A percentile compares a stretch with the other conserved stretches of the same genome.
These are phyloP conservation scores for Avena sativa DNA, from an alignment of 176 grass and related monocot species.

Conservation along the genomic window DNA sequence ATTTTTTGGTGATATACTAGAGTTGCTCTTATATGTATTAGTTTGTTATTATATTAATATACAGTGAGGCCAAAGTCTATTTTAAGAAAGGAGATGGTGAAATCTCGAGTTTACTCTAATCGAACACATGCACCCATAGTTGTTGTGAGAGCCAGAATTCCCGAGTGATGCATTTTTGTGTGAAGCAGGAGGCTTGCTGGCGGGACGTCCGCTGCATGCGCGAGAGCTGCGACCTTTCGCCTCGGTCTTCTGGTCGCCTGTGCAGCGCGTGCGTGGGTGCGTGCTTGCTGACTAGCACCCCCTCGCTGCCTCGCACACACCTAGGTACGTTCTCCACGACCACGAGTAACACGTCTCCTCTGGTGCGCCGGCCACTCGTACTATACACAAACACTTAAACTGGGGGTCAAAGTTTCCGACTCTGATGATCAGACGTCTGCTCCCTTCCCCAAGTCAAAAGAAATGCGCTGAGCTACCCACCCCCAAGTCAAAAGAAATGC, in stretches of 20 bases:
- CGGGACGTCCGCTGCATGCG: neutral
- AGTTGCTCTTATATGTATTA: no score
- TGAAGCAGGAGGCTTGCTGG: conserved; percentile 25
- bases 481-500: neutral
- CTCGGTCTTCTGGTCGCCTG: conserved; percentile 11
- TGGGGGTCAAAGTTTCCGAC: conserved; percentile 48
- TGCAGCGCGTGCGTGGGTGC: neutral
- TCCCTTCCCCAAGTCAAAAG: neutral
- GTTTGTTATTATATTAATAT: no score
- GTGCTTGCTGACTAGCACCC: conserved; percentile 14
- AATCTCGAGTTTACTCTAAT: no score
- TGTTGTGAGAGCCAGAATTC: no score
- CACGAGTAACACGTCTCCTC: neutral
- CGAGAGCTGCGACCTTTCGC: neutral
- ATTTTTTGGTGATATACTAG: no score
- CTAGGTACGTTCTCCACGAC: neutral
- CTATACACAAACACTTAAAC: neutral
- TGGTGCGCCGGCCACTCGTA: neutral
- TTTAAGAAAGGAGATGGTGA: no score
- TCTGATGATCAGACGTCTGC: neutral
- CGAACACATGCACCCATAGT: no score
- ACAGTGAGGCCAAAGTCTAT: no score
- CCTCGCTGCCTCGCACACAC: neutral
- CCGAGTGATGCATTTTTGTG: neutral
- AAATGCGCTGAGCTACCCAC: neutral